A percentile compares a stretch with the other conserved stretches of the same genome.
Evolutionary conservation across 1,284 basidiomycete genomes (phyloP).

Genomic region (Ustilago sp.): DNA sequence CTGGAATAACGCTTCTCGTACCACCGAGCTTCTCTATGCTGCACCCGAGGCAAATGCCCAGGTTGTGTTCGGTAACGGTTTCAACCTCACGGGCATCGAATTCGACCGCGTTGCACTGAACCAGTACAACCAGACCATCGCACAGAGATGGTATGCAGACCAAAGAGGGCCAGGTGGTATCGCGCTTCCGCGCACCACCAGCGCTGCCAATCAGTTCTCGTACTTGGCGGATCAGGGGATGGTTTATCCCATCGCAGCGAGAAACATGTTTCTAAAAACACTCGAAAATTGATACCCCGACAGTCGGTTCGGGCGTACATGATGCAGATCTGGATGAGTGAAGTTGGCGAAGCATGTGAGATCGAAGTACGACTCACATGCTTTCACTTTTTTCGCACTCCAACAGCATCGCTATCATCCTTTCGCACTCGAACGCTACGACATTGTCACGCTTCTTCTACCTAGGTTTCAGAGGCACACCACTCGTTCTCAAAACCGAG

Average conservation of each 20-base stretch:
- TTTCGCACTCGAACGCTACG: conserved; percentile 60
- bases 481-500: conserved; percentile 56
- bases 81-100: conserved; percentile 18
- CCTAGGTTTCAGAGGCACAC: conserved; percentile 64
- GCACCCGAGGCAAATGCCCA: conserved; percentile 31
- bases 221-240: conserved; percentile 30
- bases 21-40: conserved; percentile 30
- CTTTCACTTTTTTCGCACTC: conserved; percentile 59
- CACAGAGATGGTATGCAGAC: conserved; percentile 14
- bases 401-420: conserved; percentile 62
- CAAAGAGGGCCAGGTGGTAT: conserved; percentile 25
- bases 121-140: conserved; percentile 19
- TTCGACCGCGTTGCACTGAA: conserved; percentile 29
- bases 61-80: conserved; percentile 22
- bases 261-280: no score
- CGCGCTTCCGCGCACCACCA: conserved; percentile 12
- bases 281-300: no score
- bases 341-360: no score
- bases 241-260: conserved; percentile 17
- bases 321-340: no score
- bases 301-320: no score
- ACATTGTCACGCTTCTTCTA: conserved; percentile 62
- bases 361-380: no score
- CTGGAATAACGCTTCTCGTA: conserved; percentile 20
- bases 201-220: conserved; percentile 24